Evolutionary conservation across 805 yeast genomes (phyloP), one percentile per base, ranked within the genome.

Genomic region (Komagataella pseudopastoris): DNA sequence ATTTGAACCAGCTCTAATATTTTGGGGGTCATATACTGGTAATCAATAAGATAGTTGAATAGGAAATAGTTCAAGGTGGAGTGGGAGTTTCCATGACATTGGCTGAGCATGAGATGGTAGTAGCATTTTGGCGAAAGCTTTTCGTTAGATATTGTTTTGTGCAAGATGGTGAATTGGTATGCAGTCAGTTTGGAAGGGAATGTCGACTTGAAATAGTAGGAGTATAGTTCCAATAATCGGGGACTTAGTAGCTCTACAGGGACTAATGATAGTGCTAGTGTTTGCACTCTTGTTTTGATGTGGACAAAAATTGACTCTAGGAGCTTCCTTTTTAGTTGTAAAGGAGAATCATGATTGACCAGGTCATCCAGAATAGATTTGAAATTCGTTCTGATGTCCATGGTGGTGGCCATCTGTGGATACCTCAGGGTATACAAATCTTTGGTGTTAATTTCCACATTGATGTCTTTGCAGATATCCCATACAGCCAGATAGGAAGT

Each of bases 1-100:
- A 23, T 6, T 3, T 45, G n/a, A 6, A 63, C 36, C 17, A 56
- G 48, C 1, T 43, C 36, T 3, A 16, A 36, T 0, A 52, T 51
- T 17, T 51, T 47, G 1, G 2, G 2, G 3, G 56, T 22, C 2
- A 60, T 17, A 2, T 47, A 14, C 2, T 53, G 51, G 46, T 55
- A 48, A 2, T 49, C 50, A 10, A 51, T 47, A 8, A 62, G 18
- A 6, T 51, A 24, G 7, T 54, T 30, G 0, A 54, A 23, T 6
- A 60, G 47, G 12, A 60, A 17, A n/a, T 56, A 46, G 39, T 54
- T 59, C 2, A 64, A 12, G 5, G 62, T 58, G 39, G 58, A 63
- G 46, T 57, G 58, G 44, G 61, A 65, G 10, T 46, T 50, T 2
- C 69, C 69, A 24, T 45, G 51, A 4, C 56, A 50, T 49, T 63